Conservation (phyloP, 306 rosid species). For the Acacia confusa region DNA sequence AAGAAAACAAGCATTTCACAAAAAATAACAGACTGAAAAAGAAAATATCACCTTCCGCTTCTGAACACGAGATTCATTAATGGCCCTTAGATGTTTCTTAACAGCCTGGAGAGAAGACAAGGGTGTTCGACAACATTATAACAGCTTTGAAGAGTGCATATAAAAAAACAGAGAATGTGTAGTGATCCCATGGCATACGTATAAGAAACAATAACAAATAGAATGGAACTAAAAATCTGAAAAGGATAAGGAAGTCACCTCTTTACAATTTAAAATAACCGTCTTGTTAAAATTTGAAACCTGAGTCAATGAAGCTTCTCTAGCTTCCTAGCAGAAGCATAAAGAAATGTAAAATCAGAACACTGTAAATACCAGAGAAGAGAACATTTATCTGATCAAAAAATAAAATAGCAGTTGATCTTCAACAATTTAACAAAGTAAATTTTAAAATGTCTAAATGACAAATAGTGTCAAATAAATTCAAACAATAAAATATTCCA, state of each 20-base stretch:
- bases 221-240: slow-evolving; percentile 21
- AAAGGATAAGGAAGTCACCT: slow-evolving; percentile 53
- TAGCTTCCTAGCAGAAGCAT: slow-evolving; percentile 67
- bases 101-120: slow-evolving; percentile 64
- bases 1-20: slow-evolving; percentile 19
- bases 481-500: not conserved
- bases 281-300: slow-evolving; percentile 57
- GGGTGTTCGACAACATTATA: slow-evolving; percentile 19
- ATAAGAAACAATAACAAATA: slow-evolving; percentile 17
- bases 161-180: slow-evolving; percentile 3
- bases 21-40: slow-evolving; percentile 10
- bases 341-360: slow-evolving; percentile 39
- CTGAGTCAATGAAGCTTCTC: slow-evolving; percentile 72
- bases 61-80: slow-evolving; percentile 93
- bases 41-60: slow-evolving; percentile 80
- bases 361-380: slow-evolving; percentile 20
- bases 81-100: slow-evolving; percentile 82
- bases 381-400: not conserved
- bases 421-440: not conserved
- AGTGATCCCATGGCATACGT: slow-evolving; percentile 12
- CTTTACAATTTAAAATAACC: slow-evolving; percentile 71
- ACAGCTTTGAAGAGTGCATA: slow-evolving; percentile 1
- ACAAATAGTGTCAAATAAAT: not conserved
- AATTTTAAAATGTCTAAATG: not conserved
- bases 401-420: not conserved